These are phyloP conservation scores for Staphylotrichum longicolle DNA, from an alignment of 495 filamentous ascomycete genomes.

Conservation along the genomic window DNA sequence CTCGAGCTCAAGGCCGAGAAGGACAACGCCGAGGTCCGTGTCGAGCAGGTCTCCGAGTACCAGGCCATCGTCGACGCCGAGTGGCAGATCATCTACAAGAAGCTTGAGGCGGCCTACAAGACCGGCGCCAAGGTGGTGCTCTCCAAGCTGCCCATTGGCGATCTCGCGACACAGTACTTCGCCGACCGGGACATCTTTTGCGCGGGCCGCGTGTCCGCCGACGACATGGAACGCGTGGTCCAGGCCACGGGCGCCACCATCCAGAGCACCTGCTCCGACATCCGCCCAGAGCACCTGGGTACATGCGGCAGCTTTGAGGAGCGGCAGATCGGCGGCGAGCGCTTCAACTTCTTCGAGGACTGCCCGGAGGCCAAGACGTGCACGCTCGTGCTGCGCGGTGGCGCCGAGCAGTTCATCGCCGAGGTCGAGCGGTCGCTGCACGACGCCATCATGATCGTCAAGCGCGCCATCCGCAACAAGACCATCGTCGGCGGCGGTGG, in stretches of 20 bases:
- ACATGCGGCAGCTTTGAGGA: slow-evolving; percentile 91
- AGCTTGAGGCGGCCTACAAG: slow-evolving; percentile 88
- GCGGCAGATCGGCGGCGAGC: slow-evolving; percentile 93
- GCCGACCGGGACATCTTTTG: slow-evolving; percentile 98
- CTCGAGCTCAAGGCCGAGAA: slow-evolving; percentile 97
- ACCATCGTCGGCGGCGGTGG: slow-evolving; percentile 94
- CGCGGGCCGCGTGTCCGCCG: slow-evolving; percentile 86
- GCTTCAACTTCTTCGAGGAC: slow-evolving; percentile 96
- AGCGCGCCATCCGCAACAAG: slow-evolving; percentile 89
- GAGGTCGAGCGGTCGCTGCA: slow-evolving; percentile 96
- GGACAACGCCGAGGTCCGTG: slow-evolving; percentile 96
- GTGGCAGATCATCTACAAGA: slow-evolving; percentile 99
- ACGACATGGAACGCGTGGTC: slow-evolving; percentile 94
- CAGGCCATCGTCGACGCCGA: slow-evolving; percentile 98
- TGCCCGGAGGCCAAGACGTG: slow-evolving; percentile 95
- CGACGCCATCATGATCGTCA: slow-evolving; percentile 99
- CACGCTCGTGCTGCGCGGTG: slow-evolving; percentile 90
- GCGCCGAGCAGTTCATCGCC: slow-evolving; percentile 98
- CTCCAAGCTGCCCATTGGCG: slow-evolving; percentile 95
- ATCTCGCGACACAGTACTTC: slow-evolving; percentile 96
- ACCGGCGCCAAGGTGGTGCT: slow-evolving; percentile 96
- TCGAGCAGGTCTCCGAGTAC: slow-evolving; percentile 98
- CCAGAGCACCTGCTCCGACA: slow-evolving; percentile 96
- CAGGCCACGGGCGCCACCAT: slow-evolving; percentile 89
- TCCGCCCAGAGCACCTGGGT: slow-evolving; percentile 82